phyloP scores from a whole-genome alignment of 2,329 filamentous ascomycete genomes.

The Fusarium vanettenii region DNA sequence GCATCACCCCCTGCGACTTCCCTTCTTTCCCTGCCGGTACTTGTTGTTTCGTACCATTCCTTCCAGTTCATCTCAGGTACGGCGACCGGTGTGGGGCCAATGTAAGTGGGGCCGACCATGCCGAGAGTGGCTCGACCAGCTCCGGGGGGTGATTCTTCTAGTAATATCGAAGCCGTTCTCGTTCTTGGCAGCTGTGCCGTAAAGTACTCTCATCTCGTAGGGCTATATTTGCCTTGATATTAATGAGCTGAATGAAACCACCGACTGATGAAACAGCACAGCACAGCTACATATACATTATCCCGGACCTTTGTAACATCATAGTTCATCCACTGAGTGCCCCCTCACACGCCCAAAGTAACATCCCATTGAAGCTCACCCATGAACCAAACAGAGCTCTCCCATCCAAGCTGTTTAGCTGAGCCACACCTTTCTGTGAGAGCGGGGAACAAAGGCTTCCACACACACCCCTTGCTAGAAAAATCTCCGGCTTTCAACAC shows the following conservation, averaged over 20 bases:
- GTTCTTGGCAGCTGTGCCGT: background rate
- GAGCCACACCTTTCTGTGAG: background rate
- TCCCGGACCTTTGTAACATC: background rate
- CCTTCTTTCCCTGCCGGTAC: constrained; percentile 22
- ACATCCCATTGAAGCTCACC: background rate
- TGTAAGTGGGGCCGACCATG: constrained; percentile 17
- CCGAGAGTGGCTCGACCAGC: constrained; percentile 3
- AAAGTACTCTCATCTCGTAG: background rate
- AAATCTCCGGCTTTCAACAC: background rate
- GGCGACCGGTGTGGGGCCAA: background rate
- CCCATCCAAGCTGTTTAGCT: background rate
- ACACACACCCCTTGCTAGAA: background rate
- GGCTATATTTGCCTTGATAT: background rate
- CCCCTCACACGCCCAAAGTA: background rate
- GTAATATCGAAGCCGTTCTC: background rate
- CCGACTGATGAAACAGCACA: background rate
- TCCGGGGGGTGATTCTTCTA: background rate
- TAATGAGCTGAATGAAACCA: background rate
- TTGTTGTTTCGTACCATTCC: constrained; percentile 12
- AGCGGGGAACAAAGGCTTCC: background rate
- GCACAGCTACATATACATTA: background rate
- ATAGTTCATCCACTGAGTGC: background rate
- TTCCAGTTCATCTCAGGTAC: background rate
- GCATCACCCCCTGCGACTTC: background rate
- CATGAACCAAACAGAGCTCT: background rate